These are phyloP conservation scores for Ganoderma multipileum DNA, from an alignment of 1,284 basidiomycete species.

Conservation along the genomic window DNA sequence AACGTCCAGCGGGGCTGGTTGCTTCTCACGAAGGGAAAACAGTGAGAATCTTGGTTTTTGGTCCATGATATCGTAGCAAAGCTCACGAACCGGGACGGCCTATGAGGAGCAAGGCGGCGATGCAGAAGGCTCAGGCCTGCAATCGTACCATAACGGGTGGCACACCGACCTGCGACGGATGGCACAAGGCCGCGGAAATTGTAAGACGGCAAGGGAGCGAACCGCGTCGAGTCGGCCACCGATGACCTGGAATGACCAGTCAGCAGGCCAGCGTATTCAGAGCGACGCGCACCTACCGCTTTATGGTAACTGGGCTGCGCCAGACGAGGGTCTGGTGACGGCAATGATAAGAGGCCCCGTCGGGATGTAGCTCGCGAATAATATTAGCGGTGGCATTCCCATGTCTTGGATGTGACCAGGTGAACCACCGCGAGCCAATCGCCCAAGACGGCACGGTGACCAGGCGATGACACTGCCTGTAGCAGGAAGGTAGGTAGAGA, in stretches of 20 bases:
- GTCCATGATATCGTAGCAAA: not conserved
- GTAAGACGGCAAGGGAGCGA: not conserved
- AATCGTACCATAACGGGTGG: not conserved
- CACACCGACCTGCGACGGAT: not conserved
- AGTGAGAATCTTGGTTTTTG: conserved; percentile 21
- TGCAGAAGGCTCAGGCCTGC: not conserved
- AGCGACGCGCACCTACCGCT: conserved; percentile 18
- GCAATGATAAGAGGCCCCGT: conserved; percentile 14
- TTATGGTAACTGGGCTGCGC: conserved; percentile 16
- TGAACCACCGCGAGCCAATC: not conserved
- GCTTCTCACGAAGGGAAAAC: conserved; percentile 21
- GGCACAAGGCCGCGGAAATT: not conserved
- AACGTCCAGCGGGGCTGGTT: conserved; percentile 9
- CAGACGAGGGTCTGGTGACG: conserved; percentile 18
- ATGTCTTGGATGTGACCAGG: conserved; percentile 7
- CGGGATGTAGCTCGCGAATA: conserved; percentile 6
- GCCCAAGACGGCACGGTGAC: not conserved
- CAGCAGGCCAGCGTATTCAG: conserved; percentile 24
- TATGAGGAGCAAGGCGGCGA: not conserved
- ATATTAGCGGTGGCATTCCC: conserved; percentile 27
- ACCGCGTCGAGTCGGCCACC: not conserved
- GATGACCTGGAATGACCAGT: conserved; percentile 9
- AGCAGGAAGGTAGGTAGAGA: not conserved
- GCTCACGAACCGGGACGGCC: not conserved
- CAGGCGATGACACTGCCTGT: not conserved